Evolutionary conservation across 345 rosid species (phyloP), one percentile per base, ranked within the genome.

Genomic region (Pistacia integerrima): DNA sequence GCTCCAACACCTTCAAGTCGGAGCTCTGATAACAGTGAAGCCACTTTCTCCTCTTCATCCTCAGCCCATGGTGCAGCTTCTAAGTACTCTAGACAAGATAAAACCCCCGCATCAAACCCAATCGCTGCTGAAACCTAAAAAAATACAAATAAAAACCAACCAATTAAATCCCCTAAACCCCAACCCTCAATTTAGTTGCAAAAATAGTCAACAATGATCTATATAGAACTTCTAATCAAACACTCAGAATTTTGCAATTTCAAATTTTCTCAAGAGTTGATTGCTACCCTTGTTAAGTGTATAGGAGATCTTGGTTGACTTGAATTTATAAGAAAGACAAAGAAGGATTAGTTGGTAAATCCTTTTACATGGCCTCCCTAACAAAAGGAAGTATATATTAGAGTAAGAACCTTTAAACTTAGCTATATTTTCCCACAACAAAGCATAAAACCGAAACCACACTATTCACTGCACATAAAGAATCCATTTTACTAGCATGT

Each of bases 41-140:
- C 97, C 70, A 97, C 94, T 78, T 88, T 92, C 82, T 90, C 91
- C 64, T 97, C 98, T 88, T 97, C 99, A 70, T 94, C 98, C 87
- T 97, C 98, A 7, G 97, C 94, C 99, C 99, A 97, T 38, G 99
- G 99, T 49, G 98, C 99, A 41, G 99, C 99, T 85, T 97, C 99
- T 65, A 97, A 86, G 74, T 91, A 91, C 90, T 97, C 98, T 82
- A 97, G 81, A 87, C 99, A 97, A 71, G 97, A 92, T 59, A 94
- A 70, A 48, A 97, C 96, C 68, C 98, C 99, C 14, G 97, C 99
- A 78, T 97, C 98, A 84, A 97, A 97, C 16, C 94, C 98, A 79
- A 97, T 91, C 13, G 97, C 97, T 0, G 97, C 97, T 33, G 99
- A 94, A 77, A 97, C 99, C 99, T 97, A 74, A 63, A 58, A 70